Percentiles rank a stretch among this genome's conserved stretches.
Evolutionary conservation across 495 filamentous ascomycete genomes (phyloP).

Genomic region (Rhypophila decipiens): DNA sequence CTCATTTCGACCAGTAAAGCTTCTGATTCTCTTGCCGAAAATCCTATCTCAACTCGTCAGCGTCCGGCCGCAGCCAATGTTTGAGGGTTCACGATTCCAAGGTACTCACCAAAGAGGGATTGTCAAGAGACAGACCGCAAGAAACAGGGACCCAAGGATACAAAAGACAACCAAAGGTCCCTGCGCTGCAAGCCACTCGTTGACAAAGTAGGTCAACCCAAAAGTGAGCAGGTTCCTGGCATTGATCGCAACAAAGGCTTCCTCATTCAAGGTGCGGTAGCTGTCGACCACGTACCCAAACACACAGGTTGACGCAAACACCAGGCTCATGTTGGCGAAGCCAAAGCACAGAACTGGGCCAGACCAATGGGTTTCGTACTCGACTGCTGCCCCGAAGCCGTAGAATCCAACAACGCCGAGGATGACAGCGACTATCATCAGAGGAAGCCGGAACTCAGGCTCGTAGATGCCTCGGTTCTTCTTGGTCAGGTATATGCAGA

Average conservation of each 20-base stretch:
- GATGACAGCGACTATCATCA: slow-evolving; percentile 39
- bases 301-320: slow-evolving; percentile 45
- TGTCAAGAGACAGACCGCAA: slow-evolving; percentile 41
- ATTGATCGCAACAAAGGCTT: slow-evolving; percentile 53
- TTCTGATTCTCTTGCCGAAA: slow-evolving; percentile 44
- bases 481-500: slow-evolving; percentile 38
- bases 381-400: slow-evolving; percentile 54
- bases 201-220: slow-evolving; percentile 48
- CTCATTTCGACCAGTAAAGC: slow-evolving; percentile 39
- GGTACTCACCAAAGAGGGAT: slow-evolving; percentile 42
- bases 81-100: neutral
- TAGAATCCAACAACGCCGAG: slow-evolving; percentile 49
- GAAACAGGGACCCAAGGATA: slow-evolving; percentile 42
- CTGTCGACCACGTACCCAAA: slow-evolving; percentile 51
- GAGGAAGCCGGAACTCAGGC: slow-evolving; percentile 49
- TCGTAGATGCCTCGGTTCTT: slow-evolving; percentile 48
- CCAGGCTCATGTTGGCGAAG: slow-evolving; percentile 46
- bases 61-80: neutral
- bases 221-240: slow-evolving; percentile 48
- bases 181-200: slow-evolving; percentile 41
- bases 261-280: slow-evolving; percentile 44
- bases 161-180: slow-evolving; percentile 45
- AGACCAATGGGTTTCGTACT: slow-evolving; percentile 48
- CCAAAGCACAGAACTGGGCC: slow-evolving; percentile 49
- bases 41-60: slow-evolving; percentile 16